A percentile compares a stretch with the other conserved stretches of the same genome.
Conservation (phyloP, 768 basidiomycete species). For the Pulveroboletus sp. region DNA sequence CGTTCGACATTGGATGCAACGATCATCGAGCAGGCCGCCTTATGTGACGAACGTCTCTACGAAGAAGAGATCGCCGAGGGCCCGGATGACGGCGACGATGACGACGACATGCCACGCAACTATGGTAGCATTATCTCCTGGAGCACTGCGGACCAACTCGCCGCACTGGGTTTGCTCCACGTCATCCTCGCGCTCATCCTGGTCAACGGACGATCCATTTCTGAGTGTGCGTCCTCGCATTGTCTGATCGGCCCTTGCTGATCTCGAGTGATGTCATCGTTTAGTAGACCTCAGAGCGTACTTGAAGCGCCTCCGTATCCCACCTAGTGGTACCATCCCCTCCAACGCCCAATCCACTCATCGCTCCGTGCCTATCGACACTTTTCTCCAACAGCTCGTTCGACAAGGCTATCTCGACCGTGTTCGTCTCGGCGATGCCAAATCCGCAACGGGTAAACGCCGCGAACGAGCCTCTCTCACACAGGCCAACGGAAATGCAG, state of each 20-base stretch:
- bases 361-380: conserved; percentile 53
- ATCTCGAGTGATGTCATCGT: not conserved
- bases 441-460: conserved; percentile 44
- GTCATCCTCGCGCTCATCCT: conserved; percentile 80
- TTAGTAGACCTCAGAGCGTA: conserved; percentile 69
- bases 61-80: conserved; percentile 50
- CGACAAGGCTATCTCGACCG: conserved; percentile 80
- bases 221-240: conserved; percentile 52
- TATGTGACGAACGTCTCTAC: conserved; percentile 40
- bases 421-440: conserved; percentile 46
- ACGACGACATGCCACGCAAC: conserved; percentile 45
- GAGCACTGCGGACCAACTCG: conserved; percentile 64
- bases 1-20: conserved; percentile 63
- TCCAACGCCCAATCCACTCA: conserved; percentile 48
- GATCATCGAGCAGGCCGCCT: conserved; percentile 58
- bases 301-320: conserved; percentile 65
- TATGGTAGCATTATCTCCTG: conserved; percentile 74
- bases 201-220: conserved; percentile 68
- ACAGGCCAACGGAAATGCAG: conserved; percentile 23
- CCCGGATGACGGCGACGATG: conserved; percentile 42
- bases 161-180: conserved; percentile 67
- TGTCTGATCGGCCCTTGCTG: not conserved
- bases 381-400: conserved; percentile 57
- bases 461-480: conserved; percentile 48
- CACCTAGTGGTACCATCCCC: conserved; percentile 43